phyloP scores from a whole-genome alignment of 345 rosid species.

The Chamaenerion angustifolium region DNA sequence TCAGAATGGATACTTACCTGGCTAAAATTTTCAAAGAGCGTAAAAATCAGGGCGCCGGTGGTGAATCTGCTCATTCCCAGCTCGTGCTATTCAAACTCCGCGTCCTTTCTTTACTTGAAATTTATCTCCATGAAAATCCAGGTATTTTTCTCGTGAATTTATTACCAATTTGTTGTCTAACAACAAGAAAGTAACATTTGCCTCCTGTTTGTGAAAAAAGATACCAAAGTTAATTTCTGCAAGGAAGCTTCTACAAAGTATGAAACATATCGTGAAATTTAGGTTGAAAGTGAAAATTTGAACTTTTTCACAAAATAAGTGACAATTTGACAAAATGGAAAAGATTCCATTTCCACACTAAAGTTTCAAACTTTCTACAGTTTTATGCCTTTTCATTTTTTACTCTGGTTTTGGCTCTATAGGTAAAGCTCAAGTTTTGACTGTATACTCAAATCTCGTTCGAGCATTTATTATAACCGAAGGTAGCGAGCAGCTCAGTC shows the following conservation, averaged over 20 bases:
- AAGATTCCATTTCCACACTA: neutral
- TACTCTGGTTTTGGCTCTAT: slow-evolving; percentile 11
- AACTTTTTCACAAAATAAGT: neutral
- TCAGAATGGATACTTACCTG: slow-evolving; percentile 83
- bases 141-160: slow-evolving; percentile 17
- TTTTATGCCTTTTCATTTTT: neutral
- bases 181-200: too few species aligned
- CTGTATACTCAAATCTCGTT: slow-evolving; percentile 67
- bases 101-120: slow-evolving; percentile 85
- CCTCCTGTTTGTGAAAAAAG: too few species aligned
- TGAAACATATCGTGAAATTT: too few species aligned
- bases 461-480: slow-evolving; percentile 64
- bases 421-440: slow-evolving; percentile 75
- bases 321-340: neutral
- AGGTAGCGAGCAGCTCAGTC: slow-evolving; percentile 77
- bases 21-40: slow-evolving; percentile 84
- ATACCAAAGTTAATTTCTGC: too few species aligned
- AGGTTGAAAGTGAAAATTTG: too few species aligned
- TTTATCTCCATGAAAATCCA: slow-evolving; percentile 84
- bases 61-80: slow-evolving; percentile 89
- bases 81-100: slow-evolving; percentile 86
- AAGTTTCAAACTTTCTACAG: too few species aligned
- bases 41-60: slow-evolving; percentile 59
- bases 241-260: neutral
- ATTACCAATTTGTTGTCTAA: too few species aligned